These are phyloP conservation scores for Carnegiea gigantea DNA, from an alignment of 179 eudicot species.

Conservation along the genomic window DNA sequence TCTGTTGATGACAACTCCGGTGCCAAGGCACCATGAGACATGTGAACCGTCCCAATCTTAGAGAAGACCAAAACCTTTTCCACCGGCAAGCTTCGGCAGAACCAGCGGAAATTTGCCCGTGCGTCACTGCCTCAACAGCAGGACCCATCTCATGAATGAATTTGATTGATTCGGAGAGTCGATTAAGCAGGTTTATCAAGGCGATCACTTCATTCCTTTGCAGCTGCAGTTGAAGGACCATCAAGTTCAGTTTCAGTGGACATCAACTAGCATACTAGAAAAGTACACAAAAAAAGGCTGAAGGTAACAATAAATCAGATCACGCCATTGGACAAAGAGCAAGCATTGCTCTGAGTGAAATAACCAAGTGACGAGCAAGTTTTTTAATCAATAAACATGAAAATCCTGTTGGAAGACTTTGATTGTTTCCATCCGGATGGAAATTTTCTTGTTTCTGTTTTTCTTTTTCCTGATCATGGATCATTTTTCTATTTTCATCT, in stretches of 20 bases:
- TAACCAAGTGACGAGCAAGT: too few species aligned
- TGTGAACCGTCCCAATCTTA: background rate
- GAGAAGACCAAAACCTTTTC: background rate
- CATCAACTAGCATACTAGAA: background rate
- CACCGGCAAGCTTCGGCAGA: background rate
- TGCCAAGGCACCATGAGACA: background rate
- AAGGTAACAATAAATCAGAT: too few species aligned
- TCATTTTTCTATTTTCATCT: too few species aligned
- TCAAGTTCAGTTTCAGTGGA: background rate
- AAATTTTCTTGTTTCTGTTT: too few species aligned
- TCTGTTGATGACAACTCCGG: background rate
- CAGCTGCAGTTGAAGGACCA: conserved; percentile 43
- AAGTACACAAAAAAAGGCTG: background rate
- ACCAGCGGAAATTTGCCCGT: background rate
- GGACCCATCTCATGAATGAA: conserved; percentile 47
- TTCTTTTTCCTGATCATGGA: too few species aligned
- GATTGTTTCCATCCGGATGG: too few species aligned
- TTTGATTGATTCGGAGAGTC: conserved; percentile 57
- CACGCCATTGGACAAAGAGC: too few species aligned
- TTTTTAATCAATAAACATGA: too few species aligned
- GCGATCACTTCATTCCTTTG: conserved; percentile 80
- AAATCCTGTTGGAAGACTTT: too few species aligned
- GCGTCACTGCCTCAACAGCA: conserved; percentile 26
- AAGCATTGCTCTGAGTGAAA: too few species aligned
- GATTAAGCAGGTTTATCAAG: conserved; percentile 55